Conservation (phyloP, 257 asterid species). For the Ilex asprella region DNA sequence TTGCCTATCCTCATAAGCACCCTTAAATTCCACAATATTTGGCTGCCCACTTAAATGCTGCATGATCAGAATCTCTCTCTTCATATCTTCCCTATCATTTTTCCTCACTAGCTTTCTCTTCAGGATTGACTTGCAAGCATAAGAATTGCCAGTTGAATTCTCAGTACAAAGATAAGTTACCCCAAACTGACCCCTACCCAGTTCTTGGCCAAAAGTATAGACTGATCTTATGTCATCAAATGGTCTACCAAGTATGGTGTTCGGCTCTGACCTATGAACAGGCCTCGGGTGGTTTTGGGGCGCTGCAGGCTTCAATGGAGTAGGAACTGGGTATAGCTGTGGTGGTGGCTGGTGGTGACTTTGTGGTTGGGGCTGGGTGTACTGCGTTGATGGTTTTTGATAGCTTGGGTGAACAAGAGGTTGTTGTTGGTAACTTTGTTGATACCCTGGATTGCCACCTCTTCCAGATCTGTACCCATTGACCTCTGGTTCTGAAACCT, state of each 20-base stretch:
- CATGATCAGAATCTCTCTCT: constrained; percentile 64
- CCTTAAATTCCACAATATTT: constrained; percentile 58
- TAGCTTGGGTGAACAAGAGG: constrained; percentile 11
- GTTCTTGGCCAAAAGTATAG: constrained; percentile 49
- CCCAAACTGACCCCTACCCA: constrained; percentile 69
- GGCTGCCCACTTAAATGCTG: constrained; percentile 74
- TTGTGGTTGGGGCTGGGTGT: constrained; percentile 8
- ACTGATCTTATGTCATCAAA: constrained; percentile 47
- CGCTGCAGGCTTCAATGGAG: constrained; percentile 16
- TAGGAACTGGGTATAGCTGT: constrained; percentile 10
- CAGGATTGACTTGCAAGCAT: constrained; percentile 60
- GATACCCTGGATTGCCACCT: constrained; percentile 6
- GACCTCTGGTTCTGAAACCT: constrained; percentile 21
- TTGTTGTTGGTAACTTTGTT: constrained; percentile 18
- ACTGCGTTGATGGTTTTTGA: constrained; percentile 19
- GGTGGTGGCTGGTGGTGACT: constrained; percentile 11
- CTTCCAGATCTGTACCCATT: constrained; percentile 35
- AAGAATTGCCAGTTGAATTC: constrained; percentile 31
- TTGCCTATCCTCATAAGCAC: constrained; percentile 58
- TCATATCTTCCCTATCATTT: constrained; percentile 61
- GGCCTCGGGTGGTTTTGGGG: constrained; percentile 23
- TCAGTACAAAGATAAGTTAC: constrained; percentile 55
- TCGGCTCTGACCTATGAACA: constrained; percentile 38
- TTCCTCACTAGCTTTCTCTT: constrained; percentile 62
- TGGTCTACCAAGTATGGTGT: constrained; percentile 53